Base-by-base conservation (phyloP, 73 alveolate genomes). In the Diophrys appendiculata region DNA sequence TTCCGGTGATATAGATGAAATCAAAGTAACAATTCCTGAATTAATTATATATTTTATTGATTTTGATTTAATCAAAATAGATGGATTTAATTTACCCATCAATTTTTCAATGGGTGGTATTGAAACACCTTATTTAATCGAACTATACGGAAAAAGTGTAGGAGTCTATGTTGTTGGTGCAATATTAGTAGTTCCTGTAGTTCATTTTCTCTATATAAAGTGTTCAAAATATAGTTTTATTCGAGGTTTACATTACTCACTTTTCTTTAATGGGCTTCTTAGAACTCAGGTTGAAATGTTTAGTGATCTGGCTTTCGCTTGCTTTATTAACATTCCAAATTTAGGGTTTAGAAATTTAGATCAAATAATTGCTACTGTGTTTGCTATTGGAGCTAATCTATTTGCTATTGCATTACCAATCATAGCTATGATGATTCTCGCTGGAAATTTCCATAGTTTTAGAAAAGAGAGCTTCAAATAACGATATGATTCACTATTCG, bases 1-100 rank as follows among this genome's bases (percentile, higher is more conserved):
- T n/a, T 78, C 79, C 22, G 82, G 82, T 53, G 83, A 81, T 29
- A 72, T 32, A n/a, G 89, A 73, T 22, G 88, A 79, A 69, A 25
- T 71, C 23, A 72, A 79, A 29, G 24, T 32, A 1, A 33, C 24
- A 25, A 53, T 72, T 54, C 82, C 78, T 72, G 82, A 52, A 30
- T 0, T 69, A 25, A 23, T 18, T 18, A 11, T 18, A 43, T 11
- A 11, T 5, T 43, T 43, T 11, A 11, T 43, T 11, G 60, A 43
- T 43, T 43, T 43, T 43, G 60, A 43, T 43, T 5, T 18, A 11
- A 5, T 43, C 5, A 43, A 43, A 11, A 18, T 18, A 11, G 60
- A 11, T 11, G 60, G 5, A 43, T 11, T 11, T 5, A 43, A 11
- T 18, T 11, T 18, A 43, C 18, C 18, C 18, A 5, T 18, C 18